Percentiles rank a stretch among this genome's conserved stretches.
Conservation (phyloP, 164 flowering plant species). For the Macadamia integrifolia region DNA sequence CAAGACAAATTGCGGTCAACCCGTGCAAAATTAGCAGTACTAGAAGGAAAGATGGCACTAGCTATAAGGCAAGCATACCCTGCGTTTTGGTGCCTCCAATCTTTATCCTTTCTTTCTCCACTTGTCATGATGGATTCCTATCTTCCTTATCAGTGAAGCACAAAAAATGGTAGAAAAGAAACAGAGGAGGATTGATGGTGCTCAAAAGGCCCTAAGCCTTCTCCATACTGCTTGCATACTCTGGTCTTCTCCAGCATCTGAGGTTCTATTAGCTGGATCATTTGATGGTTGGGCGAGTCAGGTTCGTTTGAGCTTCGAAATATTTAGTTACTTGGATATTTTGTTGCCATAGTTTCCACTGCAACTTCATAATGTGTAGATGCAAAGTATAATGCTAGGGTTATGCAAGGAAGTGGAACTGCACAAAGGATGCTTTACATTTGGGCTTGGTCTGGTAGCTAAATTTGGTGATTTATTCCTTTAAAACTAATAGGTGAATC, state of each 20-base stretch:
- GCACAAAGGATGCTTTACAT: too few species aligned
- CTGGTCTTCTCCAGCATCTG: conserved; percentile 81
- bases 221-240: conserved; percentile 56
- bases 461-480: too few species aligned
- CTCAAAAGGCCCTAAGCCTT: conserved; percentile 46
- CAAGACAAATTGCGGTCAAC: conserved; percentile 56
- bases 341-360: neutral
- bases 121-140: neutral
- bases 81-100: neutral
- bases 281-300: conserved; percentile 93
- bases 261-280: conserved; percentile 78
- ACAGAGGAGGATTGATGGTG: conserved; percentile 59
- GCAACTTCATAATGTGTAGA: too few species aligned
- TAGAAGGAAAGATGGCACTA: conserved; percentile 81
- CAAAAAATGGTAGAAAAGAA: conserved; percentile 55
- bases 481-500: too few species aligned
- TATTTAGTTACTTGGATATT: conserved; percentile 4
- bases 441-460: too few species aligned
- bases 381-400: too few species aligned
- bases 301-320: conserved; percentile 35
- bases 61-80: conserved; percentile 51
- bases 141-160: conserved; percentile 47
- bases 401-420: too few species aligned
- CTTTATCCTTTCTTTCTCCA: conserved; percentile 8
- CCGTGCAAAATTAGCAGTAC: conserved; percentile 69